phyloP scores from a whole-genome alignment of 2,329 filamentous ascomycete genomes.

The Ceratocystis cacaofunesta region DNA sequence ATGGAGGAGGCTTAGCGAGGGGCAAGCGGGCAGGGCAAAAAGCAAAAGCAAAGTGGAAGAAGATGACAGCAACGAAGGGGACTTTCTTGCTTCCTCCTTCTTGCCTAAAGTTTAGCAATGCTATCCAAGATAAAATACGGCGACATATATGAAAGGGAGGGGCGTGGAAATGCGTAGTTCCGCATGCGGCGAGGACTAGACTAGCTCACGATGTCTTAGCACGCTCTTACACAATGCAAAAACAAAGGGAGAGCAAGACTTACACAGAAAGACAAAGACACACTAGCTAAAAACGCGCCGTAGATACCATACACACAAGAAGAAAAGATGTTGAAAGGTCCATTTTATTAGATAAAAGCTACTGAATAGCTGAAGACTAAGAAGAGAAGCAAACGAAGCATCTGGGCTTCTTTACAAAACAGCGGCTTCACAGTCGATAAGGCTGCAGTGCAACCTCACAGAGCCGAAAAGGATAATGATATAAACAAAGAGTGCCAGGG shows the following conservation, averaged over 20 bases:
- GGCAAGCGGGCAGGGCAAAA: background rate
- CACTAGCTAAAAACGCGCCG: no score
- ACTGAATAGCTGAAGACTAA: background rate
- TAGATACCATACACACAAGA: background rate
- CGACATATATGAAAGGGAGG: no score
- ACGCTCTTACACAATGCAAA: no score
- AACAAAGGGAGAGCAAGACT: background rate
- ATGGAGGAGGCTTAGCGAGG: background rate
- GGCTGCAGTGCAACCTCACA: background rate
- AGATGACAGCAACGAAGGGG: no score
- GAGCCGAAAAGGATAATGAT: background rate
- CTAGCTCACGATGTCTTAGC: background rate
- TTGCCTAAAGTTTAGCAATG: no score
- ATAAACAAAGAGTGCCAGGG: background rate
- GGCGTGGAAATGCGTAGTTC: background rate
- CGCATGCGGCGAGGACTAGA: background rate
- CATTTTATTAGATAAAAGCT: background rate
- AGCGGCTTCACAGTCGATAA: background rate
- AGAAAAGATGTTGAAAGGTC: background rate
- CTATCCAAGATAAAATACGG: no score
- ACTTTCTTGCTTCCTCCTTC: no score
- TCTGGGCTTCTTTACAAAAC: background rate
- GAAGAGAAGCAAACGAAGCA: background rate
- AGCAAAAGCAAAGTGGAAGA: no score
- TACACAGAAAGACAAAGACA: no score